These are phyloP conservation scores for Glycyrrhiza uralensis DNA, from an alignment of 306 rosid species.

Conservation along the genomic window DNA sequence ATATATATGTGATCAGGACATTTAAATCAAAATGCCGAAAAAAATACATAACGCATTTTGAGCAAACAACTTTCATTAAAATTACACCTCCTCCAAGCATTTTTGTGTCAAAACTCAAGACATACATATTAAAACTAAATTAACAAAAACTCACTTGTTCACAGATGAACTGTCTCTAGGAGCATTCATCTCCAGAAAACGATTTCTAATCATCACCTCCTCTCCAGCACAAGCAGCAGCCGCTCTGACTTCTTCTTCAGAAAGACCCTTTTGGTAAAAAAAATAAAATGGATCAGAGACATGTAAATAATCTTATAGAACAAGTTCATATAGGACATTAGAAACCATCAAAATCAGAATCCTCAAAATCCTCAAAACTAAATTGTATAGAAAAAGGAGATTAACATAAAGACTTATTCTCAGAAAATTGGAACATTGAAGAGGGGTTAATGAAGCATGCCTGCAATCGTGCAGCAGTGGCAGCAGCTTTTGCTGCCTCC, in stretches of 20 bases:
- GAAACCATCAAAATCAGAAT: conserved; percentile 18
- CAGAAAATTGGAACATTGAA: neutral
- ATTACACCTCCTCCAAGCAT: neutral
- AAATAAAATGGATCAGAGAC: conserved; percentile 27
- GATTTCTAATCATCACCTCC: conserved; percentile 93
- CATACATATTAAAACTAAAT: neutral
- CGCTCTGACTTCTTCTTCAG: conserved; percentile 98
- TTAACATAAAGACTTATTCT: neutral
- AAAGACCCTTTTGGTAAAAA: conserved; percentile 71
- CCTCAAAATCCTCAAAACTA: conserved; percentile 15
- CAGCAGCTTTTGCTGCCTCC: conserved; percentile 90
- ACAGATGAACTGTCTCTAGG: conserved; percentile 89
- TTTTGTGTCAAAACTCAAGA: neutral
- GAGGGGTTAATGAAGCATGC: conserved; percentile 35
- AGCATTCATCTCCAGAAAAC: conserved; percentile 92
- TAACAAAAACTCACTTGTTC: conserved; percentile 65
- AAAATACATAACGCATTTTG: neutral
- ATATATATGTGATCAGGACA: conserved; percentile 5
- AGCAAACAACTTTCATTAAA: neutral
- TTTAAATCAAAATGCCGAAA: neutral
- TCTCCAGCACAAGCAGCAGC: conserved; percentile 99
- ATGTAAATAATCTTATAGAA: neutral
- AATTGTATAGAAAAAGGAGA: neutral
- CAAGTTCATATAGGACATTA: neutral
- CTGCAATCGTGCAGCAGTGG: conserved; percentile 93